Evolutionary conservation across 345 rosid genomes (phyloP).

Genomic region (Barbarea vulgaris): DNA sequence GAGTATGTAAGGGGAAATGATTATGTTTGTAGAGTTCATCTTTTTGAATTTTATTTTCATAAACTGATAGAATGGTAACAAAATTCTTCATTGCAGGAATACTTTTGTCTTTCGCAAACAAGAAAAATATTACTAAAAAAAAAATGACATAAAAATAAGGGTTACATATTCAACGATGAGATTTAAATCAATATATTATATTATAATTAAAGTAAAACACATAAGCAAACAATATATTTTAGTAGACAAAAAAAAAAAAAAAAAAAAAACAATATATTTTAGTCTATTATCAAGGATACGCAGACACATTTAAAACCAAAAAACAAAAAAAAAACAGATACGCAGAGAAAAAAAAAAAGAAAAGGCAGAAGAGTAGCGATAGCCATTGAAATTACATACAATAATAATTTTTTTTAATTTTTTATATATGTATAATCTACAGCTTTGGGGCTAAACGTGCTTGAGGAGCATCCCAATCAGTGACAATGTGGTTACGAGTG

Average conservation of each 20-base stretch:
- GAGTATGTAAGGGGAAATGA: background rate
- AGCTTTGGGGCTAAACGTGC: slow-evolving; percentile 27
- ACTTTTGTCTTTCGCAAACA: background rate
- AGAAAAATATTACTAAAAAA: background rate
- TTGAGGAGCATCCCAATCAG: slow-evolving; percentile 69
- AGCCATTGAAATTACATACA: background rate
- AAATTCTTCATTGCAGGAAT: background rate
- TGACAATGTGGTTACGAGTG: slow-evolving; percentile 61
- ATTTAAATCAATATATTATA: background rate
- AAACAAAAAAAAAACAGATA: background rate
- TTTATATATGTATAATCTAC: background rate
- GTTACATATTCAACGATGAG: background rate
- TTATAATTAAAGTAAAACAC: background rate
- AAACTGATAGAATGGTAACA: background rate
- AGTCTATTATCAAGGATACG: background rate
- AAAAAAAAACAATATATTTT: background rate
- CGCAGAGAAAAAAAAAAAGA: background rate
- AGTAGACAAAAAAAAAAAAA: too few relatives aligned
- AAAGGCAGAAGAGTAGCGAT: background rate
- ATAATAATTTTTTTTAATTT: background rate
- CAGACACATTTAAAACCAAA: too few relatives aligned
- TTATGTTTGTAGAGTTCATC: background rate
- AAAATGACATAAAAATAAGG: background rate
- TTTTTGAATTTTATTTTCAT: background rate
- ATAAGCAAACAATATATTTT: background rate